A percentile compares a stretch with the other conserved stretches of the same genome.
These are phyloP conservation scores for Termitomyces sp. DNA, from an alignment of 768 basidiomycete genomes.

Conservation along the genomic window DNA sequence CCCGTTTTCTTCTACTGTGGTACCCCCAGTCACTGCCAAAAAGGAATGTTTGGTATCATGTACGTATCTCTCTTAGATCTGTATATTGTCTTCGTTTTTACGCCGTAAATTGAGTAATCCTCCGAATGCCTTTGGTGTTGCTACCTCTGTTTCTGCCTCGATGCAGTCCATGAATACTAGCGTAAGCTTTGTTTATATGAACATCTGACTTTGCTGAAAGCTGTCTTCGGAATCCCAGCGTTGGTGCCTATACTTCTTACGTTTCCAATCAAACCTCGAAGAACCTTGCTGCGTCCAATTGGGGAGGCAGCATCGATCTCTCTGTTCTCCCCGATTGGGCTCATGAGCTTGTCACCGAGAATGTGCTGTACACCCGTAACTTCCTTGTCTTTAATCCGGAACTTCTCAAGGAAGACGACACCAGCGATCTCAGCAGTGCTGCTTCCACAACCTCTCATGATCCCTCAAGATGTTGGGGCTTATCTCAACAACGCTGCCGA, in stretches of 20 bases:
- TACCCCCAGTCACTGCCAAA: conserved; percentile 63
- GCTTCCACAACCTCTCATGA: conserved; percentile 42
- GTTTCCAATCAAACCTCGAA: conserved; percentile 39
- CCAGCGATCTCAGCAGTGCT: conserved; percentile 39
- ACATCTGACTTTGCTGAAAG: not conserved
- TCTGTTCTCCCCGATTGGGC: conserved; percentile 48
- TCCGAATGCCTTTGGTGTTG: conserved; percentile 37
- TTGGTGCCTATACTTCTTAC: conserved; percentile 52
- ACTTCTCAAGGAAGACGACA: conserved; percentile 41
- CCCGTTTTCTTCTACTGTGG: conserved; percentile 75
- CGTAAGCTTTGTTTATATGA: conserved; percentile 21
- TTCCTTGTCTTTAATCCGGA: conserved; percentile 46
- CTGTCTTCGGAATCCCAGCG: conserved; percentile 39
- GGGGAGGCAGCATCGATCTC: conserved; percentile 64
- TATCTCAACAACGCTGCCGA: conserved; percentile 34
- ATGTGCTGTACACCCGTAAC: conserved; percentile 45
- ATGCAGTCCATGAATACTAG: conserved; percentile 42
- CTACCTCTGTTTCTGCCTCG: conserved; percentile 46
- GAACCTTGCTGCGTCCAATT: conserved; percentile 42
- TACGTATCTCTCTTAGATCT: conserved; percentile 17
- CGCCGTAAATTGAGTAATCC: conserved; percentile 39
- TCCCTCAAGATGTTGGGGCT: conserved; percentile 52
- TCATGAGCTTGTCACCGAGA: conserved; percentile 43
- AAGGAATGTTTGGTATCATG: conserved; percentile 86
- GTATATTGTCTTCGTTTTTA: not conserved